Evolutionary conservation across 768 basidiomycete species (phyloP).

Genomic region (Tricholoma hemisulphureum): DNA sequence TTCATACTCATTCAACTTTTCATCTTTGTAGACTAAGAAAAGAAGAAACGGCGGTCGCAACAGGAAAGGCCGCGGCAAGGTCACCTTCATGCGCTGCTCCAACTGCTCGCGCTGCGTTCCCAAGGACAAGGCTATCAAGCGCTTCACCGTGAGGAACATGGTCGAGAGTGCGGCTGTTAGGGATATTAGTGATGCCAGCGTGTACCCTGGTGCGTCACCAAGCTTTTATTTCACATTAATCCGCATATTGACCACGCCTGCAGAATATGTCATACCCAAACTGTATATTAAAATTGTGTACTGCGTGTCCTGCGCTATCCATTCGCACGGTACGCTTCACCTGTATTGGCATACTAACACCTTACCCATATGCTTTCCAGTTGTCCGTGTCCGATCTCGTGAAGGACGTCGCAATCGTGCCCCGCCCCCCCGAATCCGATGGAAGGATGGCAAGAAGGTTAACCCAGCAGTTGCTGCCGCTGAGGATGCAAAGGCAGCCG

Average conservation of each 20-base stretch:
- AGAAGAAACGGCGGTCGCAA: conserved; percentile 99
- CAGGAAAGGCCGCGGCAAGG: conserved; percentile 99
- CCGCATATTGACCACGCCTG: conserved; percentile 1
- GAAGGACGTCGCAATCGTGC: conserved; percentile 97
- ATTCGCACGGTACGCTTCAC: conserved; percentile 82
- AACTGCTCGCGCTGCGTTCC: conserved; percentile 98
- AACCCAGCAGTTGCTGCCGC: conserved; percentile 95
- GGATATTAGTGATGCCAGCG: conserved; percentile 94
- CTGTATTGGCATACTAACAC: neutral
- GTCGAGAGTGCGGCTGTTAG: conserved; percentile 97
- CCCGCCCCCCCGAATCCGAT: conserved; percentile 92
- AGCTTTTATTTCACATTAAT: neutral
- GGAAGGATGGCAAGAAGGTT: conserved; percentile 95
- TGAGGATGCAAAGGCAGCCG: conserved; percentile 75
- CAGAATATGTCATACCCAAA: conserved; percentile 96
- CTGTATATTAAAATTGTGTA: conserved; percentile 98
- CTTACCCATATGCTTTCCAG: conserved; percentile 37
- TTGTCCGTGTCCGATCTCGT: conserved; percentile 96
- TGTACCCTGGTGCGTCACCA: conserved; percentile 76
- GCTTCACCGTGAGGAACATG: conserved; percentile 99
- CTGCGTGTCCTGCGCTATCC: conserved; percentile 99
- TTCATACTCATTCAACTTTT: conserved; percentile 11
- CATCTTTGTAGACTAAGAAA: conserved; percentile 81
- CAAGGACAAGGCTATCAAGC: conserved; percentile 99
- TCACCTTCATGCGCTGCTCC: conserved; percentile 92